Evolutionary conservation across 106 monocot genomes (phyloP), one percentile per base, ranked within the genome.

Genomic region (Dendrobium officinale): DNA sequence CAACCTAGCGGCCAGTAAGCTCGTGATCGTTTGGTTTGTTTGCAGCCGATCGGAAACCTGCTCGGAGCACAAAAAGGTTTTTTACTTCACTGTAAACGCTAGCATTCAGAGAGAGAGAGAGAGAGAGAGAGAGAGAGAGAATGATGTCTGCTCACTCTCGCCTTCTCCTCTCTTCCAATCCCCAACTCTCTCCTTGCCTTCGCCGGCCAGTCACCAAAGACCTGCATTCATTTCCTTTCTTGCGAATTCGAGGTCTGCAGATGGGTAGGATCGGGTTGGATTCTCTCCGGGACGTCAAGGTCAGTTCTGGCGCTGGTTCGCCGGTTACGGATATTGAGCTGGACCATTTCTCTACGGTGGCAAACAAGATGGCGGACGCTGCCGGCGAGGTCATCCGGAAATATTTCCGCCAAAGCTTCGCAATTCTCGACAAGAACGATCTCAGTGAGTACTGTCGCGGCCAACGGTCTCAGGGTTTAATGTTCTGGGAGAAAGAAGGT

Each of bases 401-500:
- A 88, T 93, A 99, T 67, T 99, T 99, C 81, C 91, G 95, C 49
- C 88, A 99, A 88, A 83, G 77, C 51, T 86, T 93, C 67, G 90
- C 90, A 48, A 83, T 99, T 55, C 78, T 91, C 74, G 95, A 91
- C 82, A 99, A 99, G 85, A 89, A 88, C 59, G 95, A 99, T 55
- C 93, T 87, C 42, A 99, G 99, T 95, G 61, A 67, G 90, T 85
- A 31, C 47, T 18, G 41, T 27, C 49, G 8, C 6, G 0, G 42
- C 43, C 41, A 42, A 47, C 17, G 27, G 49, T 51, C 24, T 11
- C 11, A 49, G 76, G 22, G 9, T 76, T 51, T 42, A 76, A 5
- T 22, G 76, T 49, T 76, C 42, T 48, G 10, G 1, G 26, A 47
- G 42, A 49, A 49, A 44, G 43, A 42, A 1, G 9, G 7, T 18